phyloP scores from a whole-genome alignment of 163 green algal species.

The Dunaliella salina region DNA sequence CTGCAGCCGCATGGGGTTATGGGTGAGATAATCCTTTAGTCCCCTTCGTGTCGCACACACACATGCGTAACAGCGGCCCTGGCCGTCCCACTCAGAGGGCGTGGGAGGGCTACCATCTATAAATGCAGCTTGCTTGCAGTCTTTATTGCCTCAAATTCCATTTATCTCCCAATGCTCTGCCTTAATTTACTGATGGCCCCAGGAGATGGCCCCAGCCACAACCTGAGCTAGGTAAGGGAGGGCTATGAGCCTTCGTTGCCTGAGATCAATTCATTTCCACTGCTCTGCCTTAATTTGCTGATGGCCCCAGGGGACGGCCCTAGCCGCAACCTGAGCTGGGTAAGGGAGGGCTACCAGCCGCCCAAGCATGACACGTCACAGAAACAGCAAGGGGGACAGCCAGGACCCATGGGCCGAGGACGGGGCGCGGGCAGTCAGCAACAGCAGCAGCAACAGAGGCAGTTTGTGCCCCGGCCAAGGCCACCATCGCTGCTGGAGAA shows the following conservation, averaged over 20 bases:
- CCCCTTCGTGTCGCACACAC: no score
- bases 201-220: neutral
- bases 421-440: neutral
- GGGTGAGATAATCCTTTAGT: no score
- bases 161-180: no score
- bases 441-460: slow-evolving; percentile 17
- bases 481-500: slow-evolving; percentile 17
- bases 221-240: slow-evolving; percentile 1
- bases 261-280: no score
- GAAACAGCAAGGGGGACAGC: neutral
- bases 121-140: no score
- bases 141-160: no score
- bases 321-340: neutral
- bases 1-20: no score
- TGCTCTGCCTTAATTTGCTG: no score
- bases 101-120: no score
- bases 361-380: neutral
- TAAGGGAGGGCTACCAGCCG: neutral
- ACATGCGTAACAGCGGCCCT: no score
- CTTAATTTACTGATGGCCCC: no score
- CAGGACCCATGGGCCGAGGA: neutral
- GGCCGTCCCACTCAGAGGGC: no score
- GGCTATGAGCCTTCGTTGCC: neutral
- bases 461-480: neutral
- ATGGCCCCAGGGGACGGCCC: neutral